Evolutionary conservation across 768 basidiomycete genomes (phyloP).

Genomic region (Phylloporus rhodoxanthus): DNA sequence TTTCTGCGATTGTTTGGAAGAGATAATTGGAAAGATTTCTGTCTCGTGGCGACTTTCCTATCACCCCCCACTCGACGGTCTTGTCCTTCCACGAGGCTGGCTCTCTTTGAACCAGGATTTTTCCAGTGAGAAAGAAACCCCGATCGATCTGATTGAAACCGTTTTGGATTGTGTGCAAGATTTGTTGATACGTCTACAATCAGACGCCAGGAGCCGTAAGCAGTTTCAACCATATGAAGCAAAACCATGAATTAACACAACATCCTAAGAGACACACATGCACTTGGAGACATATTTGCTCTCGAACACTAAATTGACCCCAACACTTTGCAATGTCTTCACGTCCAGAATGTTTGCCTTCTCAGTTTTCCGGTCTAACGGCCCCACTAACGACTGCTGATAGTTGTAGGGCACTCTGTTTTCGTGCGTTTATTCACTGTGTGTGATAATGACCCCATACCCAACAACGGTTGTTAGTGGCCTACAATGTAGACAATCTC

Average conservation of each 20-base stretch:
- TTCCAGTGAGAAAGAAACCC: constrained; percentile 9
- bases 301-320: constrained; percentile 9
- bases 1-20: constrained; percentile 49
- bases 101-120: constrained; percentile 24
- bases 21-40: constrained; percentile 38
- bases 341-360: constrained; percentile 43
- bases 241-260: not conserved
- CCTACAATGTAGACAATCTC: constrained; percentile 23
- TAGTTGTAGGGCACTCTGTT: constrained; percentile 44
- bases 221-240: not conserved
- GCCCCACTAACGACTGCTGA: not conserved
- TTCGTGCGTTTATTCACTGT: constrained; percentile 35
- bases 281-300: constrained; percentile 5
- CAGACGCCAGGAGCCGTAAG: constrained; percentile 26
- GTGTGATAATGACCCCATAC: not conserved
- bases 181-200: constrained; percentile 28
- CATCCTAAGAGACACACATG: no score
- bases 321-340: constrained; percentile 33
- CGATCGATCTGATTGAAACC: constrained; percentile 37
- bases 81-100: constrained; percentile 55
- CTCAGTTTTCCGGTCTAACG: not conserved
- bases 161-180: constrained; percentile 17
- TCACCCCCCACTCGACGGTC: constrained; percentile 32
- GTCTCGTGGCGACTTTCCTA: constrained; percentile 29
- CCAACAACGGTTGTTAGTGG: constrained; percentile 1